Evolutionary conservation across 2,329 filamentous ascomycete species (phyloP).

Genomic region (Fusarium haematococcum): DNA sequence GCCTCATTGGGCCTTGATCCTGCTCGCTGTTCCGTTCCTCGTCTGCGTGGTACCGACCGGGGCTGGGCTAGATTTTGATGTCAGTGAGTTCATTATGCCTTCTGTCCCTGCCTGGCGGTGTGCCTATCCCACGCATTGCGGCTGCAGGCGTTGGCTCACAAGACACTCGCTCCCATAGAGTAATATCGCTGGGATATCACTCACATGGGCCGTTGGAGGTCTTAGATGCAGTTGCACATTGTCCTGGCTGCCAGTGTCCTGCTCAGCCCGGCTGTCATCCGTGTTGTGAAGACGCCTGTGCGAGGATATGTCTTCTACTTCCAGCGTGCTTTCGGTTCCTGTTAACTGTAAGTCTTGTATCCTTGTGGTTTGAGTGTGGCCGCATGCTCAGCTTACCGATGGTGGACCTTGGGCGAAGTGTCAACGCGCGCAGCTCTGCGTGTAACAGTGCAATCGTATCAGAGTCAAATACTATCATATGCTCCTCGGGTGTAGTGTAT

Average conservation of each 20-base stretch:
- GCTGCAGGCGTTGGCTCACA: not conserved
- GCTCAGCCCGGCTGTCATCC: not conserved
- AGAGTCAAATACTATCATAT: not conserved
- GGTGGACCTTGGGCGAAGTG: not conserved
- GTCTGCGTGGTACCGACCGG: not conserved
- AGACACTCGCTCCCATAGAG: not conserved
- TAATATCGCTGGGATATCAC: not conserved
- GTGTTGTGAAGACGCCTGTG: not conserved
- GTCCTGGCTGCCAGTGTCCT: not conserved
- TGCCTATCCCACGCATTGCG: not conserved
- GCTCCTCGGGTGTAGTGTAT: not conserved
- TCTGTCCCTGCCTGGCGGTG: not conserved
- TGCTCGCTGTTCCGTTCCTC: slow-evolving; percentile 4
- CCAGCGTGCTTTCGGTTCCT: not conserved
- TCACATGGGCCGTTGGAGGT: slow-evolving; percentile 10
- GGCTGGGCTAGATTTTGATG: slow-evolving; percentile 1
- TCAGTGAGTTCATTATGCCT: not conserved
- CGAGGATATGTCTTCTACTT: not conserved
- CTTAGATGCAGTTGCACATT: not conserved
- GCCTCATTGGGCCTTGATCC: not conserved
- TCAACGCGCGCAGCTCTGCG: not conserved
- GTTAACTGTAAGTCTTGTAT: not conserved
- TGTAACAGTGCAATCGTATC: not conserved
- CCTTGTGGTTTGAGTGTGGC: too few relatives aligned
- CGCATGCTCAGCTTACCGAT: not conserved